Evolutionary conservation across 2,329 filamentous ascomycete species (phyloP).

Genomic region (Hymenoscyphus fructigenus): DNA sequence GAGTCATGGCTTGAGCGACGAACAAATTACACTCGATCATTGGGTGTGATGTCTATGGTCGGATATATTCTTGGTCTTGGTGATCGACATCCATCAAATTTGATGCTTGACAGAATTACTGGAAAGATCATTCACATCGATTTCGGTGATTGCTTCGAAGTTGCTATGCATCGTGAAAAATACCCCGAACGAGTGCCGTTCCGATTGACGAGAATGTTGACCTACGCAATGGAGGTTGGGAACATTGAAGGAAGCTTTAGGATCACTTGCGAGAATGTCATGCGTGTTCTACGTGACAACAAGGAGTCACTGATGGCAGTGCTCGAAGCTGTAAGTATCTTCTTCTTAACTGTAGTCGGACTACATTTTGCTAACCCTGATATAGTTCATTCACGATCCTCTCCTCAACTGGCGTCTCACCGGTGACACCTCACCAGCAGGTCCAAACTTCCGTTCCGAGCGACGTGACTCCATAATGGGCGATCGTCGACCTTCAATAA

Average conservation of each 20-base stretch:
- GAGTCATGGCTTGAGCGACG: constrained; percentile 96
- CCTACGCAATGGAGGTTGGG: constrained; percentile 99
- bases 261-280: constrained; percentile 97
- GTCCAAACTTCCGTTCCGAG: constrained; percentile 66
- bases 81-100: constrained; percentile 94
- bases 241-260: constrained; percentile 99
- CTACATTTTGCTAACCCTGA: constrained; percentile 22
- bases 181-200: constrained; percentile 98
- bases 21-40: constrained; percentile 96
- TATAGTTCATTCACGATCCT: constrained; percentile 97
- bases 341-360: background rate
- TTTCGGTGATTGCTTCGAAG: constrained; percentile 99
- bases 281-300: constrained; percentile 93
- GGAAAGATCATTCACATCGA: constrained; percentile 99
- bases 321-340: constrained; percentile 80
- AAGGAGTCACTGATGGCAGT: constrained; percentile 99
- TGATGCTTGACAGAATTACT: constrained; percentile 94
- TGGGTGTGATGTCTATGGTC: constrained; percentile 99
- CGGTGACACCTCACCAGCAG: constrained; percentile 57
- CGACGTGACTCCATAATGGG: constrained; percentile 53
- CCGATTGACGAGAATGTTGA: constrained; percentile 97
- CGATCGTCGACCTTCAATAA: constrained; percentile 64
- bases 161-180: constrained; percentile 99
- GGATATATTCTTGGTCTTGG: constrained; percentile 97
- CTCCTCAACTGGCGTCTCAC: constrained; percentile 93